A percentile compares a stretch with the other conserved stretches of the same genome.
Evolutionary conservation across 257 asterid species (phyloP).

Genomic region (Anisodus acutangulus): DNA sequence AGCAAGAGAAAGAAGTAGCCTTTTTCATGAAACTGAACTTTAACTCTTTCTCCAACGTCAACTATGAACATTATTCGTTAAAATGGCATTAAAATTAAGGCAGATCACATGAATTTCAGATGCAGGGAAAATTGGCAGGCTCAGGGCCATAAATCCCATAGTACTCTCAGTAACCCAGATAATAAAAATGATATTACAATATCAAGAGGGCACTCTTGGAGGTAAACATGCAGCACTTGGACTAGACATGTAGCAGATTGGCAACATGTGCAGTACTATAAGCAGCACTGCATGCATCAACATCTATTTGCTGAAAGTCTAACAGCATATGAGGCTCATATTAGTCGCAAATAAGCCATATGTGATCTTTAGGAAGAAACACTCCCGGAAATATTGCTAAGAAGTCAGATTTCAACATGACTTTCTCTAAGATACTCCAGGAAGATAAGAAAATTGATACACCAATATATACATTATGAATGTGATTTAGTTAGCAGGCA

Average conservation of each 20-base stretch:
- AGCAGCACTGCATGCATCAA: neutral
- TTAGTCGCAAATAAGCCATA: neutral
- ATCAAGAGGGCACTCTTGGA: neutral
- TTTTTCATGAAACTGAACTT: neutral
- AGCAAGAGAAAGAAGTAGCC: neutral
- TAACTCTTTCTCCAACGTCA: neutral
- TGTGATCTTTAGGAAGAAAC: neutral
- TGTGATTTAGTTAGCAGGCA: neutral
- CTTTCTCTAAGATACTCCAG: constrained; percentile 1
- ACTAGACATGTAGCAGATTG: constrained; percentile 12
- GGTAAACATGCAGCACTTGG: neutral
- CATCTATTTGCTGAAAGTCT: neutral
- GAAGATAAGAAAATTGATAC: neutral
- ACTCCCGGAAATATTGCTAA: neutral
- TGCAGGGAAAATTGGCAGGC: constrained; percentile 1
- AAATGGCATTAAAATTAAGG: neutral
- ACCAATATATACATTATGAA: neutral
- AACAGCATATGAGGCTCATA: neutral
- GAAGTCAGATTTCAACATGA: neutral
- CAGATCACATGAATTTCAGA: neutral
- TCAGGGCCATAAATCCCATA: neutral
- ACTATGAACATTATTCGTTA: neutral
- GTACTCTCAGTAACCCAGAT: neutral
- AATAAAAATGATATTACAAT: neutral
- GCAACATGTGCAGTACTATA: constrained; percentile 5